Evolutionary conservation across 192 early-diverging fungal genomes (phyloP).

Genomic region (Chytriomyces hyalinus): DNA sequence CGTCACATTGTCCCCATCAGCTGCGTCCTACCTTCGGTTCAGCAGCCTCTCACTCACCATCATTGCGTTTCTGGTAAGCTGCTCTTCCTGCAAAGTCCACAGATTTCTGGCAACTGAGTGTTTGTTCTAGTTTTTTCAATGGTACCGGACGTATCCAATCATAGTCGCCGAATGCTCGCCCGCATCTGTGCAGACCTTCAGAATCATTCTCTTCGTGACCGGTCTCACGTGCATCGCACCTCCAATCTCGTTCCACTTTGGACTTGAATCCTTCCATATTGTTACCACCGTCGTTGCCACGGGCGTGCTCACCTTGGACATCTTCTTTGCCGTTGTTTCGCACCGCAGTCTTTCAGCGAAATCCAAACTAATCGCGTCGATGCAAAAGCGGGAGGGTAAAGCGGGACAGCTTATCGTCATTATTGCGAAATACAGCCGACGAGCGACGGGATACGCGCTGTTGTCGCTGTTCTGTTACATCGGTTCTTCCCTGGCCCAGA

Average conservation of each 20-base stretch:
- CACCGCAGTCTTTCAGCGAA: background rate
- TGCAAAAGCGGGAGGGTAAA: background rate
- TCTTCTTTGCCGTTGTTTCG: background rate
- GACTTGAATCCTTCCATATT: background rate
- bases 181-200: background rate
- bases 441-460: background rate
- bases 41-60: no score
- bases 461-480: background rate
- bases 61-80: no score
- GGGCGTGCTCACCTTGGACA: conserved; percentile 4
- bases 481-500: background rate
- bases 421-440: background rate
- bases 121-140: background rate
- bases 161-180: background rate
- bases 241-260: background rate
- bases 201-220: background rate
- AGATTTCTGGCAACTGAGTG: no score
- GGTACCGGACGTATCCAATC: background rate
- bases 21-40: no score
- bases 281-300: background rate
- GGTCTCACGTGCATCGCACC: background rate
- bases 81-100: no score
- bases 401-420: background rate
- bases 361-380: background rate
- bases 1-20: no score